phyloP scores from a whole-genome alignment of 75 land plant genomes.

The Pseudotsuga menziesii region DNA sequence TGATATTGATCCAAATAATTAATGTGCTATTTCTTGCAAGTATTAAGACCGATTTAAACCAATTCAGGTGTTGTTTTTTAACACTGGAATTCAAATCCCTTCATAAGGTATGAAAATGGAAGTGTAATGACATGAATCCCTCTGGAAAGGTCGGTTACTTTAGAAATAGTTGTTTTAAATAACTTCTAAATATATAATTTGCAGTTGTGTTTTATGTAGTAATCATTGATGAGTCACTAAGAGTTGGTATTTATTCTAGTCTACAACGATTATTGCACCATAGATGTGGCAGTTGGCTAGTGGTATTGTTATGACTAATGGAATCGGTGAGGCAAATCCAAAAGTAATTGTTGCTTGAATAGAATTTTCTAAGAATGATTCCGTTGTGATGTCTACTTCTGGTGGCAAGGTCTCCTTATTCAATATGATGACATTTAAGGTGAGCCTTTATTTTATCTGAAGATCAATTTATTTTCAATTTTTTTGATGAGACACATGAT shows the following conservation, averaged over 20 bases:
- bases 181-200: too few species aligned
- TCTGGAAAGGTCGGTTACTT: slow-evolving; percentile 29
- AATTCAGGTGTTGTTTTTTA: slow-evolving; percentile 66
- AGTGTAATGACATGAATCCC: slow-evolving; percentile 44
- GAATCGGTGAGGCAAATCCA: slow-evolving; percentile 47
- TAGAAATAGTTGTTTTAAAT: too few species aligned
- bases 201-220: too few species aligned
- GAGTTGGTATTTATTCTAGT: slow-evolving; percentile 26
- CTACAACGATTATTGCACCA: slow-evolving; percentile 51
- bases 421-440: slow-evolving; percentile 85
- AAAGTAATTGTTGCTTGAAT: slow-evolving; percentile 65
- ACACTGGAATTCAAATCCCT: slow-evolving; percentile 58
- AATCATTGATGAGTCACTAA: background rate
- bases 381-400: slow-evolving; percentile 81
- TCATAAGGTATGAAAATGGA: slow-evolving; percentile 79
- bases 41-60: slow-evolving; percentile 56
- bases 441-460: background rate
- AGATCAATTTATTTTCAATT: background rate
- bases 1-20: background rate
- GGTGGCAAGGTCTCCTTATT: slow-evolving; percentile 76
- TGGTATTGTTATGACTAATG: slow-evolving; percentile 72
- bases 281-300: slow-evolving; percentile 73
- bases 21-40: slow-evolving; percentile 12
- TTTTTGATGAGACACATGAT: background rate
- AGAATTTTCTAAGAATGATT: slow-evolving; percentile 80